Evolutionary conservation across 352 stramenopile species (phyloP), one percentile per base, ranked within the genome.

Genomic region (Pythium oligandrum): DNA sequence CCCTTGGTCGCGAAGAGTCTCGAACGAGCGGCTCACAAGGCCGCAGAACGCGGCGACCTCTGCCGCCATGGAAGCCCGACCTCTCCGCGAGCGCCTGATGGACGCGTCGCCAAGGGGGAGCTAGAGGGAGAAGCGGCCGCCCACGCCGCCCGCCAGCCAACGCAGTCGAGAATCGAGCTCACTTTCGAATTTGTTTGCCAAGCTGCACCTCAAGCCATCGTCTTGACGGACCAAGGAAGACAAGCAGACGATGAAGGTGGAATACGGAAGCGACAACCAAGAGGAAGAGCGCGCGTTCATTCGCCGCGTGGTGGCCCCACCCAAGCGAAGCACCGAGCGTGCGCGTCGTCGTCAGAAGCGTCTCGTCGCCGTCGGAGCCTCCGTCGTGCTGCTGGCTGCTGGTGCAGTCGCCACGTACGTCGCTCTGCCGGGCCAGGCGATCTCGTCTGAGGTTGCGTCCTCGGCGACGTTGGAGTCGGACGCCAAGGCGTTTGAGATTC

Each of bases 261-360:
- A 53, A 6, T 60, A 60, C 45, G 53, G 53, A 37, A 60, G 53
- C 40, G 44, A 53, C 30, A 60, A 60, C 53, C n/a, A 32, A 10
- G 53, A 60, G 11, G 53, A 60, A 43, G 53, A 60, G 39, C 32
- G 9, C 30, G 45, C 53, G 38, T 60, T 60, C 45, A 54, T 60
- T 30, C 44, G 53, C 37, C 53, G 53, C 53, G 53, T 60, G 17
- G 53, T 60, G 17, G 53, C 53, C 38, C 53, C 53, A 3, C 53
- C 53, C 32, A 54, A 53, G 45, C 53, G 53, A 44, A 58, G 40
- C 40, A 44, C 45, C 34, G 42, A 43, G 10, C 8, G 35, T 5
- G 17, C 17, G 17, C 17, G 17, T 26, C 51, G 51, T 17, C 26
- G 40, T 9, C 53, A 60, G 45, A 60, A 60, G 53, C 53, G 53